Evolutionary conservation across 768 basidiomycete genomes (phyloP), one percentile per base, ranked within the genome.

Genomic region (Lactarius akahatsu): DNA sequence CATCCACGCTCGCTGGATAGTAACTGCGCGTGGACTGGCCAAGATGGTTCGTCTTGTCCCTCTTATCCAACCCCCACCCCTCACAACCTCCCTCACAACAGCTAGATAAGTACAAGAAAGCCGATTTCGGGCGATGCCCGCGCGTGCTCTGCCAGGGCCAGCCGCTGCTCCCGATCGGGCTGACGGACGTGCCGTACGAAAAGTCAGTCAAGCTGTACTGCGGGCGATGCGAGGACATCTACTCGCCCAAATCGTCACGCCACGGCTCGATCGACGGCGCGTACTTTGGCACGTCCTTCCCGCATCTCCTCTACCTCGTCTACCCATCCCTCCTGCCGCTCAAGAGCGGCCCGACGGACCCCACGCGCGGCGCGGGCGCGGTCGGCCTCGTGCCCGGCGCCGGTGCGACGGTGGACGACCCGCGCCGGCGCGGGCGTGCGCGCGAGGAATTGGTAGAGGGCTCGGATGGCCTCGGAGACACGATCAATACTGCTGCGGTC

Each of bases 161-260:
- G 75, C 90, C 95, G 18, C 91, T 99, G 69, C 91, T 98, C 38
- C 97, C 97, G 18, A 93, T 98, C 69, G 97, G 97, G 20, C 87
- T 98, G 34, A 95, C 92, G 67, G 97, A 99, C 77, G 83, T 94
- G n/a, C 92, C 97, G 0, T 98, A 97, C 77, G 93, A 97, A 76
- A 99, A 98, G 79, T 95, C 94, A 36, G 96, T 98, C 75, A 99
- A 99, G 76, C 90, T 99, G 59, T 98, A 95, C 79, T 99, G 97
- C 75, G 96, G 95, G 2, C 89, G 95, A 43, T 99, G 97, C 78
- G 96, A 99, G 78, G 97, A 99, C 78, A 89, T 99, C 71, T 99
- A 98, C 78, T 94, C 92, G 0, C 97, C 97, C 43, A 99, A 99
- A 77, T 95, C 92, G 1, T 95, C 94, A 6, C 86, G 96, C 34